These are phyloP conservation scores for Mentha longifolia DNA, from an alignment of 257 asterid genomes.

Conservation along the genomic window DNA sequence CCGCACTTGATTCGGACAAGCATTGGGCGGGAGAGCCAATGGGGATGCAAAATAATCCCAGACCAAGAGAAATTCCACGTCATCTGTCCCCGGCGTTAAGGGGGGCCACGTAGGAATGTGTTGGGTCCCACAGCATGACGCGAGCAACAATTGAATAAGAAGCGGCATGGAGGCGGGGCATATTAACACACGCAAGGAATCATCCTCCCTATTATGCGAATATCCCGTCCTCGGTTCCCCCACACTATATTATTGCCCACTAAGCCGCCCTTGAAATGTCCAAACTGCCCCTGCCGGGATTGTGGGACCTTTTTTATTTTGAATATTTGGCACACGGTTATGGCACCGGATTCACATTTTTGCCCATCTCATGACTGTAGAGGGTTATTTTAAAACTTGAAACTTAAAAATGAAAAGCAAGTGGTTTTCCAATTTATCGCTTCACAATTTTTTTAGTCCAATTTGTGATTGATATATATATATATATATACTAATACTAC, in stretches of 20 bases:
- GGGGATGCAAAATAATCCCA: background rate
- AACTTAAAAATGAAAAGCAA: too few species aligned
- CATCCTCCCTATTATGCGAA: constrained; percentile 41
- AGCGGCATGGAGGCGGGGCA: constrained; percentile 31
- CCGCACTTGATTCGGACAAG: constrained; percentile 28
- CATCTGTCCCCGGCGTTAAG: constrained; percentile 12
- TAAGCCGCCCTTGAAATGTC: constrained; percentile 16
- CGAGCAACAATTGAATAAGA: background rate
- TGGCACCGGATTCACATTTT: background rate
- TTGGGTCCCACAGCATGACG: constrained; percentile 21
- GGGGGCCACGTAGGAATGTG: constrained; percentile 32
- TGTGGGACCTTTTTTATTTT: background rate
- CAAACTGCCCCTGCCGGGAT: background rate
- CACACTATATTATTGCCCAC: background rate
- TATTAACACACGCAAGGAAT: constrained; percentile 48
- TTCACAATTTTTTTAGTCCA: too few species aligned
- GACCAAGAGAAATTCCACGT: constrained; percentile 37
- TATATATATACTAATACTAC: too few species aligned
- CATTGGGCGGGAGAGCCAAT: constrained; percentile 29
- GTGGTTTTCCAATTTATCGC: too few species aligned
- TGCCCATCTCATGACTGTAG: background rate
- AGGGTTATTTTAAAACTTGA: too few species aligned
- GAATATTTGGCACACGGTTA: background rate
- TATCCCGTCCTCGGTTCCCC: constrained; percentile 28
- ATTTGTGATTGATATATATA: too few species aligned